Conservation (phyloP, 768 basidiomycete species). For the Exidia glandulosa region DNA sequence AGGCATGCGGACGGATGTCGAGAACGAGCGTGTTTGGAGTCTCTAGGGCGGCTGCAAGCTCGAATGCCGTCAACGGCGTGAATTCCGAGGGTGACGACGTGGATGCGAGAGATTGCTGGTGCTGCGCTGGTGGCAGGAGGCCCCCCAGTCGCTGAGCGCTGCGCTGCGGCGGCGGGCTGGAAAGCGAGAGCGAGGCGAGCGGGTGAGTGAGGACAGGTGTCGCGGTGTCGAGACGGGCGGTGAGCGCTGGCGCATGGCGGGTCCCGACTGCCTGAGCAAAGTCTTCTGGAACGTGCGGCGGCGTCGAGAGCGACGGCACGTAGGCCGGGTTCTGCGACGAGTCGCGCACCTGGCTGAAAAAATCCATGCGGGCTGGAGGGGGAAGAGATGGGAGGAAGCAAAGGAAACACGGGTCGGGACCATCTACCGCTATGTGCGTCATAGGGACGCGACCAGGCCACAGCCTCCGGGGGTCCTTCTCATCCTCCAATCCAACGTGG, state of each 20-base stretch:
- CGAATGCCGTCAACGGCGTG: background rate
- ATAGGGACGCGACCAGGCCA: too few species aligned
- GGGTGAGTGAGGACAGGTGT: background rate
- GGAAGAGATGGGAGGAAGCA: background rate
- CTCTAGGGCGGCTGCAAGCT: background rate
- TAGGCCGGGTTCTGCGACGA: background rate
- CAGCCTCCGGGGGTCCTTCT: too few species aligned
- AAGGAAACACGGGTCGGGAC: too few species aligned
- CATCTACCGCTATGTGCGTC: too few species aligned
- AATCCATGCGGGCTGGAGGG: background rate
- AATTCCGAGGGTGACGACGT: background rate
- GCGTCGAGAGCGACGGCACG: background rate
- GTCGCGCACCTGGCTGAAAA: background rate
- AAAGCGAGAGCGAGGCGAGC: background rate
- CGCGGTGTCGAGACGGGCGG: background rate
- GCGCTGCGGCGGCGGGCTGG: background rate
- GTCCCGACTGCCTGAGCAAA: background rate
- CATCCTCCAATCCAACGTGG: too few species aligned
- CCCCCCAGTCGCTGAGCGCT: too few species aligned
- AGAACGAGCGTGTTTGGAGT: constrained; percentile 42
- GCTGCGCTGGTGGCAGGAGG: background rate
- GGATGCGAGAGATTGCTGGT: background rate
- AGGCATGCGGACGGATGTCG: constrained; percentile 80
- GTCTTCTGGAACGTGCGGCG: background rate
- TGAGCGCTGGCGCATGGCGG: background rate